phyloP scores from a whole-genome alignment of 768 basidiomycete genomes.

The Psilocybe subaeruginosa region DNA sequence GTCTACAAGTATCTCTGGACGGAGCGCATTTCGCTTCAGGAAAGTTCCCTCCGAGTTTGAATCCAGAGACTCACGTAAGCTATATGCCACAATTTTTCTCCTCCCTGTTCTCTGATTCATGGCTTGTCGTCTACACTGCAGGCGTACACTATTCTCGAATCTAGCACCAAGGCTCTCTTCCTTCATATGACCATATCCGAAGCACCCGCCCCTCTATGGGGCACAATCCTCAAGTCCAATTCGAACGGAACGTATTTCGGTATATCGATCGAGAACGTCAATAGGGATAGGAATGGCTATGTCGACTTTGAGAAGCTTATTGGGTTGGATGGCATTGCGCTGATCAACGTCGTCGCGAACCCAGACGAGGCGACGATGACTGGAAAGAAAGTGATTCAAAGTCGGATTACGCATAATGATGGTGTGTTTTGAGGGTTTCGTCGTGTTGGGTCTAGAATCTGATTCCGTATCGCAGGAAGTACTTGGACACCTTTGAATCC shows the following conservation, averaged over 20 bases:
- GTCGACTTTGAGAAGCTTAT: constrained; percentile 99
- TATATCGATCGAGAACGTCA: constrained; percentile 83
- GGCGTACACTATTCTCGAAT: constrained; percentile 96
- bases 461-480: constrained; percentile 54
- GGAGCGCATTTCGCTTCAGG: constrained; percentile 85
- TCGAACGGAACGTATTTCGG: constrained; percentile 98
- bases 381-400: constrained; percentile 76
- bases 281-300: constrained; percentile 84
- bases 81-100: not conserved
- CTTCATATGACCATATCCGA: constrained; percentile 94
- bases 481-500: constrained; percentile 86
- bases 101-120: not conserved
- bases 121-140: constrained; percentile 25
- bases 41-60: constrained; percentile 88
- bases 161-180: constrained; percentile 91
- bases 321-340: constrained; percentile 93
- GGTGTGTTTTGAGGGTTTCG: constrained; percentile 48
- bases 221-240: constrained; percentile 93
- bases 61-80: constrained; percentile 86
- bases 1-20: constrained; percentile 92
- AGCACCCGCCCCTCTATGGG: constrained; percentile 75
- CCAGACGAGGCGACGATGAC: constrained; percentile 72
- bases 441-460: not conserved
- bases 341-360: constrained; percentile 90
- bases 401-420: constrained; percentile 95